Percentiles rank a stretch among this genome's conserved stretches.
Evolutionary conservation across 2,329 filamentous ascomycete genomes (phyloP).

Genomic region (Pseudogymnoascus sp.): DNA sequence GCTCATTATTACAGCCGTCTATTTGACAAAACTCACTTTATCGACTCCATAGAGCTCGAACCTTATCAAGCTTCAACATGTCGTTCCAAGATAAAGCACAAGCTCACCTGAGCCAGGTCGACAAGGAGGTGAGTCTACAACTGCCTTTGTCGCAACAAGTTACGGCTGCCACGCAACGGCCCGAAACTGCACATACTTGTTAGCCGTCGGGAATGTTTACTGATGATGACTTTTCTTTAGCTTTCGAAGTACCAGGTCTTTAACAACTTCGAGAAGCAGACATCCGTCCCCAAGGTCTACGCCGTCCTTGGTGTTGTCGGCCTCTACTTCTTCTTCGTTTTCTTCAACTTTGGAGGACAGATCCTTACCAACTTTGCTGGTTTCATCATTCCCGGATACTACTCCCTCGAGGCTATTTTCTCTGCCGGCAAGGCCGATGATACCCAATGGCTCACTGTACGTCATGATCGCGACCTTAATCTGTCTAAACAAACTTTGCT

Average conservation of each 20-base stretch:
- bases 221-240: constrained; percentile 36
- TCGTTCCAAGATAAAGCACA: constrained; percentile 70
- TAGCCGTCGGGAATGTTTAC: constrained; percentile 3
- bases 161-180: background rate
- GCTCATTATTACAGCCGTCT: constrained; percentile 17
- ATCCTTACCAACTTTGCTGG: constrained; percentile 81
- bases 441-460: constrained; percentile 70
- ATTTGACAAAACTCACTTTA: background rate
- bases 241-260: constrained; percentile 78
- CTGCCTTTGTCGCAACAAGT: background rate
- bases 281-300: constrained; percentile 77
- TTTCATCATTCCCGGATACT: constrained; percentile 76
- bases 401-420: constrained; percentile 73
- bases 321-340: constrained; percentile 83
- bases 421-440: constrained; percentile 64
- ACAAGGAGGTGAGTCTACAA: constrained; percentile 61
- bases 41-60: background rate
- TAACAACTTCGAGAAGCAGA: constrained; percentile 80
- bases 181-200: background rate
- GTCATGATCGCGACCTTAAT: constrained; percentile 26
- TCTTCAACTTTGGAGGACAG: constrained; percentile 87
- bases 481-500: constrained; percentile 13
- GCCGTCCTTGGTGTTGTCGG: constrained; percentile 66
- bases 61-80: constrained; percentile 39
- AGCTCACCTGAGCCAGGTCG: constrained; percentile 68